Conservation (phyloP, 2,329 filamentous ascomycete species). For the Rugonectria rugulosa region DNA sequence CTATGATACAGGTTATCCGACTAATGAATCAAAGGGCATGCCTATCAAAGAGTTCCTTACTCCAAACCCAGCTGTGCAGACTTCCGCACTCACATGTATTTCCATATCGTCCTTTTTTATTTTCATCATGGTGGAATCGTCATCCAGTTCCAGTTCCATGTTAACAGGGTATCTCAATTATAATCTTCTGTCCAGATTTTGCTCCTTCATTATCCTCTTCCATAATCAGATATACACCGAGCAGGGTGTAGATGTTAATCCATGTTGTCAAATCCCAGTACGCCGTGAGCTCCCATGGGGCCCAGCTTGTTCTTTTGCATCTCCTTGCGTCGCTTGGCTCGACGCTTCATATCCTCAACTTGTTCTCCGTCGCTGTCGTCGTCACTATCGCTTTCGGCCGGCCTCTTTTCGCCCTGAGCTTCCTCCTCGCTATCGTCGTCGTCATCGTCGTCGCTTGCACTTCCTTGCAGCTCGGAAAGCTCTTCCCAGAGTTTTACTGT, state of each 20-base stretch:
- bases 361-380: conserved; percentile 48
- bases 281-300: conserved; percentile 59
- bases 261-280: conserved; percentile 58
- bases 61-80: not conserved
- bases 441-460: conserved; percentile 55
- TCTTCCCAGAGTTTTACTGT: conserved; percentile 95
- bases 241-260: conserved; percentile 42
- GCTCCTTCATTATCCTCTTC: not conserved
- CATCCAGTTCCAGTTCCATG: no score
- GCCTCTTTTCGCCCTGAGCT: conserved; percentile 54
- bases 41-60: no score
- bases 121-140: conserved; percentile 5
- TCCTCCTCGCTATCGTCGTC: conserved; percentile 51
- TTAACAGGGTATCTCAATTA: not conserved
- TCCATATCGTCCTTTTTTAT: not conserved
- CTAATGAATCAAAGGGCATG: no score
- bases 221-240: not conserved
- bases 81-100: not conserved
- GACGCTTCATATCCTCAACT: conserved; percentile 52
- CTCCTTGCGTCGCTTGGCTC: conserved; percentile 54
- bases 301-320: conserved; percentile 53
- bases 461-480: conserved; percentile 61
- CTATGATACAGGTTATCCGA: no score
- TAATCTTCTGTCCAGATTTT: not conserved
- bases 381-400: conserved; percentile 57